Conservation (phyloP, 2,329 filamentous ascomycete species). For the Verticillium nubilum region DNA sequence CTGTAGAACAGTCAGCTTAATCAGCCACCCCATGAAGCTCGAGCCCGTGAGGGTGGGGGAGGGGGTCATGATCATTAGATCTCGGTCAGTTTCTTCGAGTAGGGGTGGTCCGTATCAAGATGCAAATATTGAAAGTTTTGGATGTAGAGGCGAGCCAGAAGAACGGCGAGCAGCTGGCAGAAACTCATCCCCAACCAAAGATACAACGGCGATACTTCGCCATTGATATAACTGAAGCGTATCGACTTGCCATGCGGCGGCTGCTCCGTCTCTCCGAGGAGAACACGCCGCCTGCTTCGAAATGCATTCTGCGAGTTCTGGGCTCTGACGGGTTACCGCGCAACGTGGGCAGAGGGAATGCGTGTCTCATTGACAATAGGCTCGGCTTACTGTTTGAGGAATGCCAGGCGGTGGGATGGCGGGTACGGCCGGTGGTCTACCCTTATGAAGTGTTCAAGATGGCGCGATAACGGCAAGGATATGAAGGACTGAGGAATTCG, state of each 20-base stretch:
- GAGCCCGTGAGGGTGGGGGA: constrained; percentile 7
- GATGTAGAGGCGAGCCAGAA: neutral
- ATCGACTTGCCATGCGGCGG: neutral
- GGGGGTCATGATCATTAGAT: neutral
- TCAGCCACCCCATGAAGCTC: constrained; percentile 3
- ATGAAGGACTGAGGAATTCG: neutral
- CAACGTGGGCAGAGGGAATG: constrained; percentile 10
- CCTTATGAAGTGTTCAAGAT: neutral
- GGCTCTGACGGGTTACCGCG: constrained; percentile 6
- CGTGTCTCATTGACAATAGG: constrained; percentile 9
- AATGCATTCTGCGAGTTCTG: constrained; percentile 10
- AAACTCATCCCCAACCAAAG: neutral
- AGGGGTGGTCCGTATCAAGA: constrained; percentile 2
- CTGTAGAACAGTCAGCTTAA: constrained; percentile 11
- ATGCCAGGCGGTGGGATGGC: constrained; percentile 3
- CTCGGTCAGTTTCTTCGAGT: neutral
- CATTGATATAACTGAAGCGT: neutral
- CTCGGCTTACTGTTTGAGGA: constrained; percentile 10
- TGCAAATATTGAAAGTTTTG: neutral
- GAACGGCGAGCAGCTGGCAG: neutral
- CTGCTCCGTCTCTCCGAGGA: neutral
- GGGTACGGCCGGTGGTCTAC: neutral
- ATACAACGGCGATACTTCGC: neutral
- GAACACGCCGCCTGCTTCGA: neutral
- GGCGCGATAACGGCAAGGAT: neutral